Evolutionary conservation across 2,329 filamentous ascomycete genomes (phyloP).

Genomic region (Rosellinia necatrix): DNA sequence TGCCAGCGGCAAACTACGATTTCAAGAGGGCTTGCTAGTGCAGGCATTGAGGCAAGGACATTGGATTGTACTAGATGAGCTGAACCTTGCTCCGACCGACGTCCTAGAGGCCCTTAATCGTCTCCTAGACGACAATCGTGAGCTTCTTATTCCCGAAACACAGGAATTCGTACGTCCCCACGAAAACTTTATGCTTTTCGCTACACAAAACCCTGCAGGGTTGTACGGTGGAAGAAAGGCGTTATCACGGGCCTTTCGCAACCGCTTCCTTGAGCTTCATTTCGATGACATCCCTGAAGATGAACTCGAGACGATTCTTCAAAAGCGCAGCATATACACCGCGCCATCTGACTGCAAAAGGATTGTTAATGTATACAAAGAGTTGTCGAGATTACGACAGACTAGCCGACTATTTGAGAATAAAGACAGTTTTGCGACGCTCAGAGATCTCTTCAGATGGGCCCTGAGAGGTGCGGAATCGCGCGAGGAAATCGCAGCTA

Average conservation of each 20-base stretch:
- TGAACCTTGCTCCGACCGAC: conserved; percentile 96
- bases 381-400: conserved; percentile 87
- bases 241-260: conserved; percentile 91
- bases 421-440: conserved; percentile 94
- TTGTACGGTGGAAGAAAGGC: conserved; percentile 94
- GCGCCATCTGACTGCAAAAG: conserved; percentile 88
- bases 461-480: conserved; percentile 83
- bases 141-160: conserved; percentile 93
- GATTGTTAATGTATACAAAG: conserved; percentile 93
- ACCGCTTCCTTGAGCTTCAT: conserved; percentile 94
- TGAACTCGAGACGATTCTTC: conserved; percentile 89
- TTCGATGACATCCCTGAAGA: conserved; percentile 98
- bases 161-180: conserved; percentile 93
- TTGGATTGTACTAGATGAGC: conserved; percentile 97
- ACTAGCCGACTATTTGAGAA: conserved; percentile 93
- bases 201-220: conserved; percentile 95
- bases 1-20: conserved; percentile 79
- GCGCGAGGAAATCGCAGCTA: conserved; percentile 83
- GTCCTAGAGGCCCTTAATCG: conserved; percentile 95
- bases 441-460: conserved; percentile 96
- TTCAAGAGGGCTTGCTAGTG: conserved; percentile 92
- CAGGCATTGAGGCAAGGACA: conserved; percentile 90
- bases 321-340: conserved; percentile 82
- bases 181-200: conserved; percentile 95
- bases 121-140: conserved; percentile 92